Base-by-base conservation (phyloP, 202 grass and related monocot genomes). In the Schoenoplectus tabernaemontani region DNA sequence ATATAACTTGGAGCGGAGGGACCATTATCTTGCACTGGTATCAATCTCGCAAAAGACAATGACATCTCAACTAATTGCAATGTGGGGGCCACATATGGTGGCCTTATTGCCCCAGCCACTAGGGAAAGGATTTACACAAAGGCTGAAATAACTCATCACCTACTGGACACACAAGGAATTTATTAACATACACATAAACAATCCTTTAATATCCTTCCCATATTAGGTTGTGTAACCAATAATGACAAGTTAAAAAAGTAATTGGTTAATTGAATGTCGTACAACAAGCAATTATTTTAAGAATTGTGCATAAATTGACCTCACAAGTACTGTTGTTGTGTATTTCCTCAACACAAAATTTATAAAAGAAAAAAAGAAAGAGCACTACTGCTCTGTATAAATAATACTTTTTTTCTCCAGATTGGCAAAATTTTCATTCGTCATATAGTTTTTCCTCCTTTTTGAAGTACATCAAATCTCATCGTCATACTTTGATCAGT, bases 11-110 rank as follows among this genome's bases (percentile, higher is more conserved):
- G 57, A 64, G 38, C 71, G 53, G 46, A 57, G 66, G 68, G 68
- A 48, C 57, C 84, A 81, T 76, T 28, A 10, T 72, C 51, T 79
- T 53, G 64, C 33, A 44, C 30, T 77, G n/a, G 57, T 78, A 75
- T 77, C 82, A 86, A 85, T 90, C 47, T 54, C 77, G 57, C 42
- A 67, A 50, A 57, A 38, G 81, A 88, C 85, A 86, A 15, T 3
- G 92, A 91, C 87, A 88, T 47, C 74, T 86, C 81, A 90, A 53
- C 92, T 63, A 28, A 63, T 47, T 33, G 70, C 4, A 78, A 46
- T 16, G 41, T 73, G 76, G 54, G 77, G 34, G 15, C 32, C 24
- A 51, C 26, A 74, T 54, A 34, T 54, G 43, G 70, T 34, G 16
- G 15, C 47, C 70, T 34, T 75, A 19, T 34, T 75, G 70, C 11